Conservation (phyloP, 2,329 filamentous ascomycete genomes). For the Tolypocladium amazonense region DNA sequence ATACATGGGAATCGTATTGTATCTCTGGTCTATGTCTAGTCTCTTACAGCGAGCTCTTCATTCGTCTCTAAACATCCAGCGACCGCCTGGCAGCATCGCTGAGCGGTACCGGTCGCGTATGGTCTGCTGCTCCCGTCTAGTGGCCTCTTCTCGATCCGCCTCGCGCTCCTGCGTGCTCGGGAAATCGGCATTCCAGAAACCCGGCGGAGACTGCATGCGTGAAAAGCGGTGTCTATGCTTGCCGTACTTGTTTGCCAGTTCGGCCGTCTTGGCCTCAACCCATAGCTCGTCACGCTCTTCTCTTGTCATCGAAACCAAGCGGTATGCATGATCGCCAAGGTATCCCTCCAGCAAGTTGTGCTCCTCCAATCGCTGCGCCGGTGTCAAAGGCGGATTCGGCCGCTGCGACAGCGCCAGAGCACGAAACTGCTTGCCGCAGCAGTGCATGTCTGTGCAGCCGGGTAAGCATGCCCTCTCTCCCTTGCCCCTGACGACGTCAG, state of each 20-base stretch:
- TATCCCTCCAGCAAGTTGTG: conserved; percentile 43
- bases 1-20: not conserved
- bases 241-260: conserved; percentile 64
- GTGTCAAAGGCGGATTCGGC: conserved; percentile 23
- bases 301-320: conserved; percentile 44
- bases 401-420: conserved; percentile 49
- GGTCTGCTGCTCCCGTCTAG: conserved; percentile 49
- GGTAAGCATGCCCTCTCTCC: conserved; percentile 59
- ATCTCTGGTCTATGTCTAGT: not conserved
- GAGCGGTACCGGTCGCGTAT: conserved; percentile 69
- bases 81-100: conserved; percentile 65
- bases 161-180: conserved; percentile 74
- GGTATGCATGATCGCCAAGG: conserved; percentile 48
- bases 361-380: conserved; percentile 28
- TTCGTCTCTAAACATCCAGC: conserved; percentile 78
- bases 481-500: conserved; percentile 62
- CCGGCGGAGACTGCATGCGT: conserved; percentile 64
- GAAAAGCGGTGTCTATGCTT: conserved; percentile 68
- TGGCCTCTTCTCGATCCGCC: conserved; percentile 53
- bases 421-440: conserved; percentile 64
- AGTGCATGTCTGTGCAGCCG: conserved; percentile 65
- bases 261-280: conserved; percentile 63
- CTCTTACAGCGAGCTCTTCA: conserved; percentile 15
- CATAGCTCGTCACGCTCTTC: conserved; percentile 57
- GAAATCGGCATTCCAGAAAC: conserved; percentile 87